Percentiles rank a stretch among this genome's conserved stretches.
These are phyloP conservation scores for Arthromyces matolae DNA, from an alignment of 768 basidiomycete species.

Conservation along the genomic window DNA sequence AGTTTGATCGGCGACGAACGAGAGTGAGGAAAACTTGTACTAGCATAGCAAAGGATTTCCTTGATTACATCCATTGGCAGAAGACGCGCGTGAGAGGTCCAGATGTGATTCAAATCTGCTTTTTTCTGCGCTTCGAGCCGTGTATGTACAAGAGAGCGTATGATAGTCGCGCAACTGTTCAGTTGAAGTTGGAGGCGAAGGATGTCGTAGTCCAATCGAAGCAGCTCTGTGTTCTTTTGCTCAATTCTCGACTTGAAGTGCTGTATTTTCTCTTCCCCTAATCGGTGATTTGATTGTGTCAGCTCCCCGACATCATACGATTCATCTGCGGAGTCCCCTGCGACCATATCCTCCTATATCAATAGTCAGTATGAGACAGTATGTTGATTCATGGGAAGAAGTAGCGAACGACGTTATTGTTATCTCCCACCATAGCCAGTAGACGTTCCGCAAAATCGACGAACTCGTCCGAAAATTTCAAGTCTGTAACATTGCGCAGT, in stretches of 20 bases:
- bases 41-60: background rate
- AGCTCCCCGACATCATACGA: no score
- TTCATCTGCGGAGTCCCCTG: no score
- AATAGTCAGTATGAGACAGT: no score
- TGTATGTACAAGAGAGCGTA: background rate
- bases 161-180: background rate
- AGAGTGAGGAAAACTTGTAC: background rate
- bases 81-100: background rate
- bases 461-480: no score
- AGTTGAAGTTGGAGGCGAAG: conserved; percentile 3
- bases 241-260: background rate
- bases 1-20: background rate
- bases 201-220: background rate
- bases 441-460: no score
- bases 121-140: background rate
- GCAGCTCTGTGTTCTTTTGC: background rate
- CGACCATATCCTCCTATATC: no score
- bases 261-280: background rate
- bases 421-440: no score
- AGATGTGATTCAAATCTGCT: background rate
- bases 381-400: no score
- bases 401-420: no score
- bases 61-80: background rate
- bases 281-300: conserved; percentile 4
- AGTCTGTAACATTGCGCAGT: no score